Evolutionary conservation across 1,284 basidiomycete genomes (phyloP).

Genomic region (Leccinum fallax): DNA sequence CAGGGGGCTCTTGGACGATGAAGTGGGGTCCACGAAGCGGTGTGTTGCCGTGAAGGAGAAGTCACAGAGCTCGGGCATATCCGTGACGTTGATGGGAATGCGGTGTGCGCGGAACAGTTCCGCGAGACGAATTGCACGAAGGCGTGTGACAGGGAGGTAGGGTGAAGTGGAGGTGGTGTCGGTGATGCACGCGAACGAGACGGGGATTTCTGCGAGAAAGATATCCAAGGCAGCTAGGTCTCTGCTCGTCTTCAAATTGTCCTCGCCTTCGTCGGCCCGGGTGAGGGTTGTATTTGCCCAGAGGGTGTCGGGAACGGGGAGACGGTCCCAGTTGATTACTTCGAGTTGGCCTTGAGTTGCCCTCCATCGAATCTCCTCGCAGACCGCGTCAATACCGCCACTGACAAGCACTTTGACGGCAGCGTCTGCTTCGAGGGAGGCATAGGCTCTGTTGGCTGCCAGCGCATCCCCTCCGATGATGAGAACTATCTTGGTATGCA

Average conservation of each 20-base stretch:
- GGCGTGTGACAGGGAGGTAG: slow-evolving; percentile 35
- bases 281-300: neutral
- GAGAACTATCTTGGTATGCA: slow-evolving; percentile 56
- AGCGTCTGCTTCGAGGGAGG: slow-evolving; percentile 83
- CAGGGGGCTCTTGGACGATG: slow-evolving; percentile 57
- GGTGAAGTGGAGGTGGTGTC: slow-evolving; percentile 29
- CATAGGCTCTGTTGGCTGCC: slow-evolving; percentile 80
- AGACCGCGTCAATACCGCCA: slow-evolving; percentile 50
- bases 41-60: slow-evolving; percentile 90
- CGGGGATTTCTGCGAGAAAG: slow-evolving; percentile 44
- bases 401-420: slow-evolving; percentile 65
- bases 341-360: slow-evolving; percentile 55
- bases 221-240: slow-evolving; percentile 48
- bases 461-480: slow-evolving; percentile 78
- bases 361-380: slow-evolving; percentile 76
- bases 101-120: slow-evolving; percentile 59
- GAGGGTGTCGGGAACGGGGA: slow-evolving; percentile 22
- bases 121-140: slow-evolving; percentile 51
- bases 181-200: slow-evolving; percentile 74
- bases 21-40: slow-evolving; percentile 65
- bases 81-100: slow-evolving; percentile 86
- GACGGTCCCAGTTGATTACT: slow-evolving; percentile 54
- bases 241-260: slow-evolving; percentile 25
- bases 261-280: neutral
- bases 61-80: slow-evolving; percentile 86